phyloP scores from a whole-genome alignment of 441 rosid species.

The Lepidium campestre region DNA sequence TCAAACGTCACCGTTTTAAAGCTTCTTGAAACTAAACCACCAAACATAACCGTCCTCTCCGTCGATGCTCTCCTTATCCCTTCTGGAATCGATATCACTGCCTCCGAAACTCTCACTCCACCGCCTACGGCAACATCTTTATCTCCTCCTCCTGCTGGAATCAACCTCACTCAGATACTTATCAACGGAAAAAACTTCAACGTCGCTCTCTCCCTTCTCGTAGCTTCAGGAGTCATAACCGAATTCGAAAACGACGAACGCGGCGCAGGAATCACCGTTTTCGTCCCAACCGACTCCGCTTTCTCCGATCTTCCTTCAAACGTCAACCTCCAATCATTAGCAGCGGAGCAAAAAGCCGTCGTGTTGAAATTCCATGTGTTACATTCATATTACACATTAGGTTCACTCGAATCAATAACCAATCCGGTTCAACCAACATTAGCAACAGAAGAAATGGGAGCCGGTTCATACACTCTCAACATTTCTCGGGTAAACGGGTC shows the following conservation, averaged over 20 bases:
- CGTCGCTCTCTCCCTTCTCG: constrained; percentile 69
- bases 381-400: constrained; percentile 85
- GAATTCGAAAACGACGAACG: constrained; percentile 78
- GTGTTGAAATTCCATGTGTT: constrained; percentile 73
- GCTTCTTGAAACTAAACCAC: constrained; percentile 50
- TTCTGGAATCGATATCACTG: constrained; percentile 57
- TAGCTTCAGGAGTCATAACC: constrained; percentile 67
- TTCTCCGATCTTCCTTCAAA: constrained; percentile 64
- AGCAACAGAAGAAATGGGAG: constrained; percentile 75
- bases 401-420: constrained; percentile 77
- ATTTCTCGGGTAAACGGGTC: constrained; percentile 79
- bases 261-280: constrained; percentile 83
- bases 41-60: constrained; percentile 62
- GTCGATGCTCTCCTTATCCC: constrained; percentile 62
- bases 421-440: constrained; percentile 88
- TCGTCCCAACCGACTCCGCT: constrained; percentile 73
- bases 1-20: constrained; percentile 57
- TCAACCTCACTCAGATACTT: constrained; percentile 68
- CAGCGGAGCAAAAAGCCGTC: constrained; percentile 65
- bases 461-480: constrained; percentile 71
- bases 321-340: constrained; percentile 55
- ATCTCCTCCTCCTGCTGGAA: constrained; percentile 47
- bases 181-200: constrained; percentile 75
- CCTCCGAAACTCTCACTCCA: constrained; percentile 44
- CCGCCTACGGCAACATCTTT: constrained; percentile 21